phyloP scores from a whole-genome alignment of 2,329 filamentous ascomycete genomes.

The Oidium heveae region DNA sequence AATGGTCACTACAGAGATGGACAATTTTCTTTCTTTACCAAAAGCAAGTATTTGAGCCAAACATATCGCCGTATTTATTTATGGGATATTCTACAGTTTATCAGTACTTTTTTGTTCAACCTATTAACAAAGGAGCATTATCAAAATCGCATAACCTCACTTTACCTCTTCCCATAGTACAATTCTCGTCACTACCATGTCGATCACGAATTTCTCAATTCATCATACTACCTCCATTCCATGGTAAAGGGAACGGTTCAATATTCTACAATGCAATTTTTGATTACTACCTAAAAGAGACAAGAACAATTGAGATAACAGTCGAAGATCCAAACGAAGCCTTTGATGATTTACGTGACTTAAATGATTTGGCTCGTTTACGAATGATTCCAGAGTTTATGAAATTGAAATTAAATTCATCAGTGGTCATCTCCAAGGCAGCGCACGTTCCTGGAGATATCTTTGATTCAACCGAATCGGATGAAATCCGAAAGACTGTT shows the following conservation, averaged over 20 bases:
- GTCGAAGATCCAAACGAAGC: constrained; percentile 83
- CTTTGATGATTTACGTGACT: constrained; percentile 58
- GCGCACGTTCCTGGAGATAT: constrained; percentile 26
- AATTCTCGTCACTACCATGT: constrained; percentile 37
- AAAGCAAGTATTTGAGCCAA: constrained; percentile 25
- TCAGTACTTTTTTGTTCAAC: constrained; percentile 45
- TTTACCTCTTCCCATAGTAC: constrained; percentile 16
- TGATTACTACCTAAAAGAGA: constrained; percentile 35
- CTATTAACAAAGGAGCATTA: constrained; percentile 14
- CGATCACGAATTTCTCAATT: constrained; percentile 83
- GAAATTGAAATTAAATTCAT: constrained; percentile 27
- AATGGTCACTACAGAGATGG: constrained; percentile 60
- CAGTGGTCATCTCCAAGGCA: constrained; percentile 22
- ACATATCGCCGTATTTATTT: constrained; percentile 43
- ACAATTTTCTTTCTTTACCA: constrained; percentile 72
- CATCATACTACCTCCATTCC: constrained; percentile 68
- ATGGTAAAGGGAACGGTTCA: constrained; percentile 44
- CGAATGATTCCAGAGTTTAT: constrained; percentile 31
- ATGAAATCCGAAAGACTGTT: constrained; percentile 28
- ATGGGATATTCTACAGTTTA: constrained; percentile 82
- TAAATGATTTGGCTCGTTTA: constrained; percentile 44
- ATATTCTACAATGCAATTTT: constrained; percentile 60
- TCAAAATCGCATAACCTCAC: constrained; percentile 13
- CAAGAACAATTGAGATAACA: constrained; percentile 57
- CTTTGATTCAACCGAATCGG: constrained; percentile 29